Conservation (phyloP, 345 rosid genomes). For the Theobroma cacao region DNA sequence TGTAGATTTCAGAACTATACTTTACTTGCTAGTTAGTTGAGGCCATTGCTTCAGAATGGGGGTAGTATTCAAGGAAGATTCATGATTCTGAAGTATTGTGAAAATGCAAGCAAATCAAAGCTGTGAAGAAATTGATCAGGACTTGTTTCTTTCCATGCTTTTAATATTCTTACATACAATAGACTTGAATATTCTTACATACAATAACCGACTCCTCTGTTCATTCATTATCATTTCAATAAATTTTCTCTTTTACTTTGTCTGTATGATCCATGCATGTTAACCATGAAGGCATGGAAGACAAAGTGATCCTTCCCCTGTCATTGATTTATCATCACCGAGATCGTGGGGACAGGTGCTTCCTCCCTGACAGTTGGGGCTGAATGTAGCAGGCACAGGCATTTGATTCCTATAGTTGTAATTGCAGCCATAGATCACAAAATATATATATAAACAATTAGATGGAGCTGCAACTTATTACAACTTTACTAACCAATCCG, state of each 20-base stretch:
- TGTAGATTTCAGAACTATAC: background rate
- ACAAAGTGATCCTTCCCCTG: background rate
- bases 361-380: background rate
- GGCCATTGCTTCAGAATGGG: background rate
- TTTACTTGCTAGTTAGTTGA: background rate
- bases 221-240: too few species aligned
- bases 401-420: background rate
- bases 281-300: too few species aligned
- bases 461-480: background rate
- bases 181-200: too few species aligned
- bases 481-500: background rate
- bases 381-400: background rate
- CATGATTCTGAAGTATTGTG: background rate
- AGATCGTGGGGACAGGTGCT: background rate
- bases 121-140: background rate
- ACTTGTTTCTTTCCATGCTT: background rate
- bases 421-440: background rate
- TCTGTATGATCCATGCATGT: background rate
- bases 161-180: background rate
- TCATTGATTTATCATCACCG: background rate
- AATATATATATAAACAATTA: background rate
- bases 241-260: background rate
- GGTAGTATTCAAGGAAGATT: too few species aligned
- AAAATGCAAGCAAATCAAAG: background rate
- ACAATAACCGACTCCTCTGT: background rate